These are phyloP conservation scores for Tolypocladium ovalisporum DNA, from an alignment of 2,329 filamentous ascomycete species.

Conservation along the genomic window DNA sequence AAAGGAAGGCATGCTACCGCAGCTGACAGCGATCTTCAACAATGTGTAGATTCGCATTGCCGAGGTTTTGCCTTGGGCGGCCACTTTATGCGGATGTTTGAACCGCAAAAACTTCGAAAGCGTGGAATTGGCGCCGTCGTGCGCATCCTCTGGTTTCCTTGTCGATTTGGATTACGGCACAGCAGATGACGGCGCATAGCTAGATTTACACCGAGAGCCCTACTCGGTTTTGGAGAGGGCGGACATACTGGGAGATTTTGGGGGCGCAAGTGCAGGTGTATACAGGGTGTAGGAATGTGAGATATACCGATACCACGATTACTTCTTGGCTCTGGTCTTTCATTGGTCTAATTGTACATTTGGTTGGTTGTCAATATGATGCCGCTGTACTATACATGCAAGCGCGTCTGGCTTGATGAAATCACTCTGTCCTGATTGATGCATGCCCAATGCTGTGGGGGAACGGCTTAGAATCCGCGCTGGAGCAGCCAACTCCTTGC, in stretches of 20 bases:
- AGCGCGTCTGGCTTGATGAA: background rate
- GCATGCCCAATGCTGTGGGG: background rate
- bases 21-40: slow-evolving; percentile 48
- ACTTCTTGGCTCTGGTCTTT: slow-evolving; percentile 4
- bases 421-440: background rate
- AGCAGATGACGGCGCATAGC: slow-evolving; percentile 10
- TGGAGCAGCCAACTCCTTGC: slow-evolving; percentile 20
- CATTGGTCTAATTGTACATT: slow-evolving; percentile 7
- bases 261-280: slow-evolving; percentile 9
- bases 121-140: background rate
- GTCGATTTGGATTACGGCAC: slow-evolving; percentile 3
- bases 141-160: background rate
- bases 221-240: slow-evolving; percentile 6
- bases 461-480: slow-evolving; percentile 20
- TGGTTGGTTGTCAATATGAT: slow-evolving; percentile 3
- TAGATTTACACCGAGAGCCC: slow-evolving; percentile 10
- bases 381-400: slow-evolving; percentile 4
- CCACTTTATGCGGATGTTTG: background rate
- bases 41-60: slow-evolving; percentile 10
- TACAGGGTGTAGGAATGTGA: slow-evolving; percentile 11
- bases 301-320: slow-evolving; percentile 14
- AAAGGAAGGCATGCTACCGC: slow-evolving; percentile 54
- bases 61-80: background rate
- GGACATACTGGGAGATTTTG: slow-evolving; percentile 1
- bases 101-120: background rate